Evolutionary conservation across 768 basidiomycete genomes (phyloP).

Genomic region (Russula sp.): DNA sequence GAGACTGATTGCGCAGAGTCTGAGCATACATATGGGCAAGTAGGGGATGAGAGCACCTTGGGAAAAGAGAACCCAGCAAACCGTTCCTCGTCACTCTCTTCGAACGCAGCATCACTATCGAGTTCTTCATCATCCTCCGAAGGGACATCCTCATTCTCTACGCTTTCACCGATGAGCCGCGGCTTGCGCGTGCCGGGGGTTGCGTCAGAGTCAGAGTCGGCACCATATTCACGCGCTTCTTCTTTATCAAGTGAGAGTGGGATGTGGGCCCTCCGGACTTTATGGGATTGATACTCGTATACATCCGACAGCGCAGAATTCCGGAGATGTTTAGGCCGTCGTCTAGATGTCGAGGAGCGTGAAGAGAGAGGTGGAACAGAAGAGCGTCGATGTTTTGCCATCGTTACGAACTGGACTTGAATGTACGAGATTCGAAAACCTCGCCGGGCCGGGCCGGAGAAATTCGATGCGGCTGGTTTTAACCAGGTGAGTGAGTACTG

Average conservation of each 20-base stretch:
- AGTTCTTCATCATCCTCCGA: slow-evolving; percentile 80
- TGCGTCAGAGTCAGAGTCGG: slow-evolving; percentile 33
- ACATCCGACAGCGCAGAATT: slow-evolving; percentile 36
- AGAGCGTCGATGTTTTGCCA: not conserved
- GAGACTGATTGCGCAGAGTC: not conserved
- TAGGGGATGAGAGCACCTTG: slow-evolving; percentile 22
- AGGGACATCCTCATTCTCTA: slow-evolving; percentile 28
- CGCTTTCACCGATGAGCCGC: slow-evolving; percentile 35
- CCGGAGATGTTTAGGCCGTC: slow-evolving; percentile 27
- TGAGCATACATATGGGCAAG: slow-evolving; percentile 2
- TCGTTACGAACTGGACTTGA: not conserved
- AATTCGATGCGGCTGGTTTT: no score
- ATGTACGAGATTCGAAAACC: not conserved
- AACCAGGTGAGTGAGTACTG: no score
- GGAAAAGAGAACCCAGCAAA: slow-evolving; percentile 57
- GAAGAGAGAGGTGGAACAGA: not conserved
- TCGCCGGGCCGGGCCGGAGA: not conserved
- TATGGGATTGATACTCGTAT: slow-evolving; percentile 55
- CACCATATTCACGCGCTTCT: slow-evolving; percentile 32
- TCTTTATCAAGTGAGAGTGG: slow-evolving; percentile 49
- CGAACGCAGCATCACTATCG: slow-evolving; percentile 78
- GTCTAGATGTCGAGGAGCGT: slow-evolving; percentile 32
- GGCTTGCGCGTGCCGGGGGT: slow-evolving; percentile 26
- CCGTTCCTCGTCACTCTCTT: slow-evolving; percentile 72
- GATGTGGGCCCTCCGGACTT: slow-evolving; percentile 44